Base-by-base conservation (phyloP, 1,284 basidiomycete genomes). In the Boletus albobrunnescens region DNA sequence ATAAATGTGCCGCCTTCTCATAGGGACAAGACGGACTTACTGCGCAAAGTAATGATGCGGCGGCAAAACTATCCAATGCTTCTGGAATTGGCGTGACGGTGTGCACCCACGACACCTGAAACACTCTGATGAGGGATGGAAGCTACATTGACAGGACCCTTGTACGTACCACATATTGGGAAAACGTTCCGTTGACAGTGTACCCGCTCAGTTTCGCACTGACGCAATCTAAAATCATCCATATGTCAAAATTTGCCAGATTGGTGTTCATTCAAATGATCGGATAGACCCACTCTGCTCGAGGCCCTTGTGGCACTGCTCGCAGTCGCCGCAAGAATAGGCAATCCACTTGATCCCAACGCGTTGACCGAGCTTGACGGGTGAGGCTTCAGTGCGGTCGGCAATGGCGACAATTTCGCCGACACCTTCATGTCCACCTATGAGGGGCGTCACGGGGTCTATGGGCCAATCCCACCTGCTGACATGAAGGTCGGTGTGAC, bases 341-440 rank as follows among this genome's bases (percentile, higher is more conserved):
- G 84, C 86, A 31, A 88, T 71, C 87, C 88, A 90, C 66, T 94
- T 94, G 73, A 95, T 82, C 7, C 92, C 91, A 38, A 94, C 91
- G 12, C 85, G 78, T 54, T 92, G 83, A 20, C 91, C 90, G 24
- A 92, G 52, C 56, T 82, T 76, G 53, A 86, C 78, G 2, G 80
- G 78, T 9, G 81, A 81, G 48, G 76, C 50, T 27, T 67, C 63
- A 0, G 87, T 86, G 60, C 84, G 72, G 19, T 76, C 72, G 37
- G 82, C 90, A 57, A 94, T 86, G 31, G 88, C 89, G 32, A 94
- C 86, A 48, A 94, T 71, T 43, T 76, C 67, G 9, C 86, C 85
- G 14, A 87, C 80, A 53, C 87, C 89, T 69, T 92, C 90, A 61
- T 93, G 91, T 0, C 92, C 92, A 28, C 91, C 92, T 51, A 94